phyloP scores from a whole-genome alignment of 208 protist species.

The Crithidia sp. region DNA sequence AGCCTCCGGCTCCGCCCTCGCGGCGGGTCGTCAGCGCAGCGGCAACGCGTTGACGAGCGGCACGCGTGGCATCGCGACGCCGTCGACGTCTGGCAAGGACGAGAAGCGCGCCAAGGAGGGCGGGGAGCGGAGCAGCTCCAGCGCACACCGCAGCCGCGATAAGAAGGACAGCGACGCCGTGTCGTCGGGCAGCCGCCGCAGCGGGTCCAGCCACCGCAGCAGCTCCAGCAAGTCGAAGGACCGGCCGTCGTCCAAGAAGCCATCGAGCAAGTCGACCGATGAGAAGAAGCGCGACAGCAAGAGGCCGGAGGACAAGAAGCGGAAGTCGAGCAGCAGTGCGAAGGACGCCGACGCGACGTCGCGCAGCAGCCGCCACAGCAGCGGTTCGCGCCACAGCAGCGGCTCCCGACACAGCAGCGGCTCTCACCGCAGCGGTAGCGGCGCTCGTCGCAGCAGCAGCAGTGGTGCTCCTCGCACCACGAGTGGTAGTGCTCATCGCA shows the following conservation, averaged over 20 bases:
- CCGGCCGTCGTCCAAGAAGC: not conserved
- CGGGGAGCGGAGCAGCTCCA: not conserved
- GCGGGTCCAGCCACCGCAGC: conserved; percentile 19
- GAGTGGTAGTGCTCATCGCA: not conserved
- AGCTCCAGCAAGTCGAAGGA: conserved; percentile 3
- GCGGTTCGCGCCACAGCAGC: not conserved
- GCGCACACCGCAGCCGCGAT: not conserved
- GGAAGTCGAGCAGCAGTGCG: conserved; percentile 11
- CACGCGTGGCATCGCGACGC: not conserved
- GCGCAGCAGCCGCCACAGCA: conserved; percentile 17
- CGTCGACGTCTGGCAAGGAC: conserved; percentile 5
- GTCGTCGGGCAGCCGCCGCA: conserved; percentile 27
- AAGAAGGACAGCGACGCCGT: conserved; percentile 9
- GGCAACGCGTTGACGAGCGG: not conserved
- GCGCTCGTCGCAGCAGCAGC: not conserved
- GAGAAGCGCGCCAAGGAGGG: not conserved
- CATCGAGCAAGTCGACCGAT: not conserved
- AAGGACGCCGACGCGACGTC: conserved; percentile 11
- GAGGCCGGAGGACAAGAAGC: conserved; percentile 24
- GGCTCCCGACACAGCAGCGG: conserved; percentile 1
- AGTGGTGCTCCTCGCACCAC: not conserved
- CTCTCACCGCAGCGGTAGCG: conserved; percentile 10
- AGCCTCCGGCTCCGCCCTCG: not conserved
- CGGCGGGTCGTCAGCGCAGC: not conserved
- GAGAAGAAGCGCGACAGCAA: conserved; percentile 1